Evolutionary conservation across 257 asterid species (phyloP), one percentile per base, ranked within the genome.

Genomic region (Solanum appendiculatum): DNA sequence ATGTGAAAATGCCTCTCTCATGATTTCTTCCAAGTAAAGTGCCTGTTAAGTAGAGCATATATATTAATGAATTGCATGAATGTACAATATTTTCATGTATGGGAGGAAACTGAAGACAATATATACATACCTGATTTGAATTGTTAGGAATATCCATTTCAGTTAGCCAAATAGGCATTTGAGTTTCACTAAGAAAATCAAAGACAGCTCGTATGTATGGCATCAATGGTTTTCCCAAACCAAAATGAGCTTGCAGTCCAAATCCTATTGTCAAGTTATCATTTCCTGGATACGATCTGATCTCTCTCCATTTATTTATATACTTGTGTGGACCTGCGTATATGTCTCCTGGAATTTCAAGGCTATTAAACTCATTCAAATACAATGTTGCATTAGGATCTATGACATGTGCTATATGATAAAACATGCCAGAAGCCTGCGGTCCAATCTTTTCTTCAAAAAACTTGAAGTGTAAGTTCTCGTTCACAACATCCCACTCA

Each of bases 311-410:
- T 89, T 90, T 94, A 78, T 70, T 89, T 85, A 91, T 56, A 87
- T 92, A 95, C 83, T 64, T 89, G 1, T 88, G 21, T 9, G 98
- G 96, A 10, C 96, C 87, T 1, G 91, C 85, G 0, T 42, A 39
- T 5, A 73, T 46, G 10, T 94, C 98, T 2, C 81, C 12, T 6
- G 87, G 66, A 6, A 90, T 89, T 58, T 94, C 98, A 34, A 95
- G 93, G 18, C 94, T 94, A 87, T 93, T 93, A 90, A 60, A 94
- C 2, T 95, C 98, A 89, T 95, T 95, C 86, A 94, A 37, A 69
- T 93, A 95, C 44, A 94, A 94, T 14, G 86, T 91, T 40, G 92
- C 88, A 8, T 23, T 20, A 1, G 16, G 12, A 88, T 95, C 98
- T 13, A 91, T 58, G 44, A 1, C 5, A 87, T 88, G 85, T 9